Base-by-base conservation (phyloP, 164 flowering plant species). In the Sedum album region DNA sequence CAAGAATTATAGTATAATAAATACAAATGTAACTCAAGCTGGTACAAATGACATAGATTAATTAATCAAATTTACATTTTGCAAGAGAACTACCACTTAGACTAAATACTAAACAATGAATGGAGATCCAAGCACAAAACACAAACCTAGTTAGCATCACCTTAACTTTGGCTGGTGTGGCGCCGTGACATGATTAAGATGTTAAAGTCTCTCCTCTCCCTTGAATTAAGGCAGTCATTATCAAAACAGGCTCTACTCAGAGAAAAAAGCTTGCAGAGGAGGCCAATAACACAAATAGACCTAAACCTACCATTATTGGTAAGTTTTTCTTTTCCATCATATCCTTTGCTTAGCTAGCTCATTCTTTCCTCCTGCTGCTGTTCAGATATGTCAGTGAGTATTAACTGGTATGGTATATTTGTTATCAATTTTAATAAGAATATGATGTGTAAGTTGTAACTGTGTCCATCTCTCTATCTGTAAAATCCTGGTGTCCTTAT, bases 281-380 rank as follows among this genome's bases (percentile, higher is more conserved):
- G 18, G 31, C 62, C 33, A 26, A 28, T 57, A 26, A 57, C 62
- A 57, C 33, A 57, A 57, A 28, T 26, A 57, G 62, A 57, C 62
- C 33, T 28, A 57, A 26, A 57, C 62, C 62, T 23, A 57, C 33
- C 23, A 57, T 20, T 57, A 10, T 28, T 57, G 62, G 62, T 25
- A 57, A 57, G 20, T n/a, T 57, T 28, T 57, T 25, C 26, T 55
- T 55, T 9, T 25, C 31, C 61, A 55, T 55, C 61, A 26, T 55
- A 55, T 21, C 61, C 61, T 55, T 55, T 26, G 13, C 31, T 55
- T 1, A 26, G 31, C 25, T 49, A 20, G 9, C 21, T n/a, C 21
- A 51, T 53, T 21, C 20, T 17, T 57, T 15, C 62, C 30, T 53
- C 30, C 60, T 23, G 53, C 30, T 53, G 30, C 61, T 49, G 31